These are phyloP conservation scores for Salix suchowensis DNA, from an alignment of 345 rosid genomes.

Conservation along the genomic window DNA sequence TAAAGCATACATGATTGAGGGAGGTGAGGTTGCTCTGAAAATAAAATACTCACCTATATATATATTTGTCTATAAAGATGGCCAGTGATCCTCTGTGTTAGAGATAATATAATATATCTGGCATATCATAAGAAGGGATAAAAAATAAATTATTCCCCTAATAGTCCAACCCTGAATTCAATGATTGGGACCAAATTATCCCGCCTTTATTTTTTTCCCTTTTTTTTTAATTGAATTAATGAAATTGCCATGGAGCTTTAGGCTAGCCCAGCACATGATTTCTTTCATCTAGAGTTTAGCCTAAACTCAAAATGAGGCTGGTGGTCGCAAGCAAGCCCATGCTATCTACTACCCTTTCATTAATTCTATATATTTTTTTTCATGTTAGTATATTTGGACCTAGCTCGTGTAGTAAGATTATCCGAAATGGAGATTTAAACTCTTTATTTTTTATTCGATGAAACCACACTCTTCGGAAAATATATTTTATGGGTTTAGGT, in stretches of 20 bases:
- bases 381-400: too few relatives aligned
- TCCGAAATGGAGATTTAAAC: too few relatives aligned
- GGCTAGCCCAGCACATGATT: background rate
- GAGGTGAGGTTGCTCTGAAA: background rate
- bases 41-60: background rate
- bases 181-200: background rate
- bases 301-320: background rate
- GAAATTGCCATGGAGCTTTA: background rate
- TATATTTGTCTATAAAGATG: background rate
- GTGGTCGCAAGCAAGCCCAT: background rate
- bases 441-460: too few relatives aligned
- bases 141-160: background rate
- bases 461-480: fast-evolving
- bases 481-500: too few relatives aligned
- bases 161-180: background rate
- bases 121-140: background rate
- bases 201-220: background rate
- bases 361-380: too few relatives aligned
- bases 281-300: background rate
- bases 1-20: background rate
- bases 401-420: too few relatives aligned
- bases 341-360: too few relatives aligned
- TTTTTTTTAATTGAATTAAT: background rate
- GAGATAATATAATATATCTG: background rate
- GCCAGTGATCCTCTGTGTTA: background rate